Conservation (phyloP, 805 yeast species). For the Saccharomycopsis capsularis region DNA sequence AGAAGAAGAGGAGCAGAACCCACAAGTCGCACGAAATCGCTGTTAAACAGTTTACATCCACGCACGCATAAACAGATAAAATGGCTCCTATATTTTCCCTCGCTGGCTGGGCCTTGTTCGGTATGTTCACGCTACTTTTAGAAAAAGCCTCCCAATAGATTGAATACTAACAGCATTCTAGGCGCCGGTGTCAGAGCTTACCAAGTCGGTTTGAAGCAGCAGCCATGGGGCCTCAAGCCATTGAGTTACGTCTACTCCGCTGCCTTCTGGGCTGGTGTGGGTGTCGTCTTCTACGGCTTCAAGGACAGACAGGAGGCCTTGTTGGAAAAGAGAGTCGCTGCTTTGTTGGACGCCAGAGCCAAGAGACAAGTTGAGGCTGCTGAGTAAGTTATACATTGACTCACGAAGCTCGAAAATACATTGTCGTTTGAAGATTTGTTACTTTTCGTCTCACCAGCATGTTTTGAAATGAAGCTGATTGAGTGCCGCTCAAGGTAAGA, state of each 20-base stretch:
- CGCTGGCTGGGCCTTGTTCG: slow-evolving; percentile 26
- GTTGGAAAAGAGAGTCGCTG: slow-evolving; percentile 32
- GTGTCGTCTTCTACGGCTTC: slow-evolving; percentile 34
- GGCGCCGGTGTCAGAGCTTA: slow-evolving; percentile 39
- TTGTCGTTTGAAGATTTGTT: too few relatives aligned
- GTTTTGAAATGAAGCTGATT: too few relatives aligned
- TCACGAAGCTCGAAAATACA: too few relatives aligned
- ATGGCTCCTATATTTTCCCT: slow-evolving; percentile 23
- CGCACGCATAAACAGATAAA: neutral
- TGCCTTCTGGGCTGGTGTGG: slow-evolving; percentile 38
- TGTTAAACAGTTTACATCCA: too few relatives aligned
- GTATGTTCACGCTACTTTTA: slow-evolving; percentile 14
- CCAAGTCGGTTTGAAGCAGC: slow-evolving; percentile 38
- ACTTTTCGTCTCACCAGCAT: too few relatives aligned
- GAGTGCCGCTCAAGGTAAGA: too few relatives aligned
- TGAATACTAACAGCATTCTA: slow-evolving; percentile 8
- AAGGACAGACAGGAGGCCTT: slow-evolving; percentile 34
- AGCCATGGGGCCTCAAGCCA: slow-evolving; percentile 33
- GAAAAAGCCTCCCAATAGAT: neutral
- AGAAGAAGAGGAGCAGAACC: too few relatives aligned
- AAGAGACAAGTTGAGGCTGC: slow-evolving; percentile 21
- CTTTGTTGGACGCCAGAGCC: slow-evolving; percentile 34
- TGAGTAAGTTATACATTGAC: too few relatives aligned
- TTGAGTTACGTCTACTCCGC: slow-evolving; percentile 38
- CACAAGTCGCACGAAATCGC: too few relatives aligned